These are phyloP conservation scores for Phyllosticta paracitricarpa DNA, from an alignment of 2,329 filamentous ascomycete species.

Conservation along the genomic window DNA sequence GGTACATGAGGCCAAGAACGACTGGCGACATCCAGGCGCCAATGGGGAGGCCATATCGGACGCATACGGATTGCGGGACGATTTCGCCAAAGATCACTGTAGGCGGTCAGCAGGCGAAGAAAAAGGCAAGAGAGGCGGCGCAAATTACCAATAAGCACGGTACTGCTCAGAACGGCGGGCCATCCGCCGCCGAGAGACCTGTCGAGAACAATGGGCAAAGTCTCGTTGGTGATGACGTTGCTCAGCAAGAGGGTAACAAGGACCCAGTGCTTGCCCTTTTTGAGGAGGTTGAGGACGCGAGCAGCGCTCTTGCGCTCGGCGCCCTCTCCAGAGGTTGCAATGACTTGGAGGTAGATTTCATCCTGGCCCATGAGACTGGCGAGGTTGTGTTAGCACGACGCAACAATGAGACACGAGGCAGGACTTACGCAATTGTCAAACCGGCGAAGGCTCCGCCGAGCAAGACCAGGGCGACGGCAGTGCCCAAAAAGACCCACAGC, in stretches of 20 bases:
- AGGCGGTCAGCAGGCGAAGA: constrained; percentile 1
- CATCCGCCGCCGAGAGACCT: constrained; percentile 88
- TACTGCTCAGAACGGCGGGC: constrained; percentile 88
- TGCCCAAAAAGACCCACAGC: constrained; percentile 70
- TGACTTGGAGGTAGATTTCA: constrained; percentile 93
- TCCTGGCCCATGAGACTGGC: constrained; percentile 60
- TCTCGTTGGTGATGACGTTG: constrained; percentile 98
- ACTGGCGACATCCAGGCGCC: constrained; percentile 87
- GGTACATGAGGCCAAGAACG: constrained; percentile 82
- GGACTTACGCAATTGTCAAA: constrained; percentile 72
- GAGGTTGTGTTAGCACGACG: not conserved
- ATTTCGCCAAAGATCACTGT: constrained; percentile 96
- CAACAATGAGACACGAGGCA: not conserved
- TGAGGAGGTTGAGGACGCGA: constrained; percentile 68
- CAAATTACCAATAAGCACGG: constrained; percentile 74
- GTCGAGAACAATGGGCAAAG: constrained; percentile 88
- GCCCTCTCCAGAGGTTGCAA: constrained; percentile 73
- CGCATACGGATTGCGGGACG: constrained; percentile 90
- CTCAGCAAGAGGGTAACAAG: constrained; percentile 85
- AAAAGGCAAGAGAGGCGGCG: constrained; percentile 10
- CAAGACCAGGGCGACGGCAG: constrained; percentile 73
- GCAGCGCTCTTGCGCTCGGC: constrained; percentile 79
- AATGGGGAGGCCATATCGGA: constrained; percentile 89
- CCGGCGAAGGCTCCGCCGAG: constrained; percentile 90
- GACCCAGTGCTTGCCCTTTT: constrained; percentile 95